Percentiles rank a stretch among this genome's conserved stretches.
Evolutionary conservation across 2,329 filamentous ascomycete genomes (phyloP).

Genomic region (Aspergillus sp.): DNA sequence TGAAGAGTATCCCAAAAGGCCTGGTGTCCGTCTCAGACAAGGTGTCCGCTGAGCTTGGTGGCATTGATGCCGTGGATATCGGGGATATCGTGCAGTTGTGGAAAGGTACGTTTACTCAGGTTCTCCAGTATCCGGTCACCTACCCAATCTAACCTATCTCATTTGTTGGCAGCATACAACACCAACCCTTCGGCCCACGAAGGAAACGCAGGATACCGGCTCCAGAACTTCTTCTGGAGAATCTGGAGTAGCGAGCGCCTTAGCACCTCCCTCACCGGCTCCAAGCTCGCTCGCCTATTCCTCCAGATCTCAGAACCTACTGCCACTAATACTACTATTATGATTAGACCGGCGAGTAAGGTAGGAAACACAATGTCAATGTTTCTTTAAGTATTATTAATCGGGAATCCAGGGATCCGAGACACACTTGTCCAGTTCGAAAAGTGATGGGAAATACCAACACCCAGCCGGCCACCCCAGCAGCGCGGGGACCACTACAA

Average conservation of each 20-base stretch:
- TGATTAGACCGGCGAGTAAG: background rate
- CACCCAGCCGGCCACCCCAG: conserved; percentile 2
- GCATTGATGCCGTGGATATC: conserved; percentile 42
- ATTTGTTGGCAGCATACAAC: conserved; percentile 42
- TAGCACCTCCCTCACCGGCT: conserved; percentile 36
- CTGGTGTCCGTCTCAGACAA: conserved; percentile 43
- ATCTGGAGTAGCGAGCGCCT: conserved; percentile 48
- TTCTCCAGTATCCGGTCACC: no score
- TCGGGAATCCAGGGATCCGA: conserved; percentile 1
- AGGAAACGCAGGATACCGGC: conserved; percentile 41
- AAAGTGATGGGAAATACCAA: conserved; percentile 11
- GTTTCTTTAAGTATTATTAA: background rate
- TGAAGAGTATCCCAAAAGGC: conserved; percentile 43
- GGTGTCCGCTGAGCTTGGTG: conserved; percentile 38
- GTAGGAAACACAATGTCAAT: background rate
- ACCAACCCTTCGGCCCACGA: conserved; percentile 45
- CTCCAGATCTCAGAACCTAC: conserved; percentile 42
- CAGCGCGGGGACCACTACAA: background rate
- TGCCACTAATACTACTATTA: conserved; percentile 17
- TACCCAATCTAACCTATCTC: conserved; percentile 1
- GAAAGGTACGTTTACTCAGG: conserved; percentile 43
- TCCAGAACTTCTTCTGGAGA: conserved; percentile 56
- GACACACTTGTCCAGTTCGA: background rate
- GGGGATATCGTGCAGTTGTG: conserved; percentile 48
- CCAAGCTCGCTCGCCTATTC: conserved; percentile 45